Conservation (phyloP, 257 asterid genomes). For the Thymus mandschuricus region DNA sequence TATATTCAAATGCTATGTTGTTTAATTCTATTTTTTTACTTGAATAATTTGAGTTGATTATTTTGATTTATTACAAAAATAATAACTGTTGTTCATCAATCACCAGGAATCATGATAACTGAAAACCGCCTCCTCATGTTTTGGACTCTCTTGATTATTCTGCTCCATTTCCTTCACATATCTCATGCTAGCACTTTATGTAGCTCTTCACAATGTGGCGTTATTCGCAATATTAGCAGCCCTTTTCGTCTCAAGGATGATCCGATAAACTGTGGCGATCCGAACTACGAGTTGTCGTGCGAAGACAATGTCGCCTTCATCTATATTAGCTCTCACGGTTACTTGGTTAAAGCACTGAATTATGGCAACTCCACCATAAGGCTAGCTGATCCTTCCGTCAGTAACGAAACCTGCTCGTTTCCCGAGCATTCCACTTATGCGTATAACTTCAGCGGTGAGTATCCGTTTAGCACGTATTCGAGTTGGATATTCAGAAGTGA, state of each 20-base stretch:
- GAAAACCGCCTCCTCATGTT: too few relatives aligned
- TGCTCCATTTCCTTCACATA: conserved; percentile 7
- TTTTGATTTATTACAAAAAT: neutral
- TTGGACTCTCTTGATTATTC: neutral
- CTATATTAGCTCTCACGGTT: conserved; percentile 19
- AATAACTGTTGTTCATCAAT: neutral
- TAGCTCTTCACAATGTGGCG: conserved; percentile 35
- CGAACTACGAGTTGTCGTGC: conserved; percentile 39
- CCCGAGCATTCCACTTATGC: neutral
- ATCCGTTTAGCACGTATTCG: conserved; percentile 5
- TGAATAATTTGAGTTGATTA: neutral
- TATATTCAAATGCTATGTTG: too few relatives aligned
- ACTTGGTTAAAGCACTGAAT: conserved; percentile 37
- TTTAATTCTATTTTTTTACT: neutral
- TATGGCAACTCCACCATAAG: conserved; percentile 37
- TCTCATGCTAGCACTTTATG: conserved; percentile 12
- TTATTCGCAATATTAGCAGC: conserved; percentile 33
- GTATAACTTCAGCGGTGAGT: neutral
- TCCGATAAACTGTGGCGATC: conserved; percentile 50
- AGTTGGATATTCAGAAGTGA: neutral
- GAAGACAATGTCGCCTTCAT: conserved; percentile 35
- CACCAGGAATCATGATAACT: conserved; percentile 26
- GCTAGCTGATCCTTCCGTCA: conserved; percentile 31
- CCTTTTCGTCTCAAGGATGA: conserved; percentile 49
- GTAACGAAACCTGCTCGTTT: conserved; percentile 20